A percentile compares a stretch with the other conserved stretches of the same genome.
Conservation (phyloP, 2,329 filamentous ascomycete genomes). For the Bipolaris sorokiniana region DNA sequence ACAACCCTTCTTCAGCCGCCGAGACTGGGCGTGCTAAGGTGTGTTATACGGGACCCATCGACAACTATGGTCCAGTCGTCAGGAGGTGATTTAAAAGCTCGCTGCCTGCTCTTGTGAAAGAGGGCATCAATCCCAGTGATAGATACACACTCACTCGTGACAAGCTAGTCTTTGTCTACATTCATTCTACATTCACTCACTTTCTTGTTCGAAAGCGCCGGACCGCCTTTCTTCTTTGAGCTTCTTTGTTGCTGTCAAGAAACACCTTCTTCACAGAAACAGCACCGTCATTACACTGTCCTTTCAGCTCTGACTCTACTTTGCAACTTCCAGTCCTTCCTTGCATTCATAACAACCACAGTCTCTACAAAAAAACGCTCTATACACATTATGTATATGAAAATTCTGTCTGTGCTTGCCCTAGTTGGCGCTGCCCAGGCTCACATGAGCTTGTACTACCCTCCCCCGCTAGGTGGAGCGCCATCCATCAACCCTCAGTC, state of each 20-base stretch:
- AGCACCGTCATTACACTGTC: slow-evolving; percentile 25
- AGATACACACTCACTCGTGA: slow-evolving; percentile 30
- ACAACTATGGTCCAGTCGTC: slow-evolving; percentile 19
- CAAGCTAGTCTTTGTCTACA: slow-evolving; percentile 42
- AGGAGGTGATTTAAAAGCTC: slow-evolving; percentile 28
- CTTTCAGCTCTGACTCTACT: slow-evolving; percentile 13
- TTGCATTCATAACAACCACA: slow-evolving; percentile 13
- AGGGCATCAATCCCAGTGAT: slow-evolving; percentile 33
- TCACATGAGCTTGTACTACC: slow-evolving; percentile 54
- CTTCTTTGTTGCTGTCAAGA: slow-evolving; percentile 25
- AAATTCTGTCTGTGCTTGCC: slow-evolving; percentile 34
- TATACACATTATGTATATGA: slow-evolving; percentile 34
- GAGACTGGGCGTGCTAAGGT: slow-evolving; percentile 26
- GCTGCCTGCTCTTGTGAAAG: slow-evolving; percentile 25
- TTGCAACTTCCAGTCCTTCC: slow-evolving; percentile 18
- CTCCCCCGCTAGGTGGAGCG: slow-evolving; percentile 52
- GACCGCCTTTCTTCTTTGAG: slow-evolving; percentile 39
- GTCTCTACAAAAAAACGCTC: slow-evolving; percentile 10
- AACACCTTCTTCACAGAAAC: background rate
- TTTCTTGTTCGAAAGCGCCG: slow-evolving; percentile 37
- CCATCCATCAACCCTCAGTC: slow-evolving; percentile 52
- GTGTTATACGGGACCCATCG: slow-evolving; percentile 22
- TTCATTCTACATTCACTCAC: slow-evolving; percentile 41
- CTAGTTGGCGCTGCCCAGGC: slow-evolving; percentile 38
- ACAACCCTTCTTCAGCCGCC: slow-evolving; percentile 32